Base-by-base conservation (phyloP, 768 basidiomycete species). In the Suillus weaverae region DNA sequence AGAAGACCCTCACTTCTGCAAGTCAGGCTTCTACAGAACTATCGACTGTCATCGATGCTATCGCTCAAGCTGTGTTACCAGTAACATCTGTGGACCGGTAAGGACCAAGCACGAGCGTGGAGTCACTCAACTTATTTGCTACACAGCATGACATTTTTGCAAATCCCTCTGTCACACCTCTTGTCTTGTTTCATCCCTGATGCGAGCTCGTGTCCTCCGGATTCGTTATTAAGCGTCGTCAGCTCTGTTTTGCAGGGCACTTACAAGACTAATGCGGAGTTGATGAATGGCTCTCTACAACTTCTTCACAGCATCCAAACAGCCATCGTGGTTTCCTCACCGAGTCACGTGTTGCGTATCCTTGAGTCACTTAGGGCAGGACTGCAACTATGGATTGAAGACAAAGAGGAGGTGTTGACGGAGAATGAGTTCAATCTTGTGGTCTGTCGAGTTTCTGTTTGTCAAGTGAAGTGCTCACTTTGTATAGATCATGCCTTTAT, bases 301-400 rank as follows among this genome's bases (percentile, higher is more conserved):
- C 73, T 81, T 61, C 75, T 86, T 50, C 69, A 64, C 53, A 66
- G 67, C 26, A 61, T 83, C 22, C 79, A 77, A 60, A 66, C 71
- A 32, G 56, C 80, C 26, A 71, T 85, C 48, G 48, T 65, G 5
- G 73, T 72, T 7, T 67, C 71, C 20, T 67, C 76, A 1, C 69
- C 74, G 4, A 57, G 61, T 0, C 66, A 75, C 26, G 74, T 81
- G 11, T 68, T 81, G 8, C 68, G 68, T 13, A 69, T 82, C n/a
- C 66, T 87, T 10, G 68, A 68, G 18, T 65, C 65, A 13, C 72
- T 85, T 33, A 77, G 79, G 30, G 70, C 76, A 39, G 72, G 83
- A 26, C 67, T 88, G 5, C 77, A 76, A 61, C 67, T 74, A 36
- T 89, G 88, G 89, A 81, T 89, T 26, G 78, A 77, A 50, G 88